Evolutionary conservation across 345 rosid genomes (phyloP).

Genomic region (Dovyalis caffra): DNA sequence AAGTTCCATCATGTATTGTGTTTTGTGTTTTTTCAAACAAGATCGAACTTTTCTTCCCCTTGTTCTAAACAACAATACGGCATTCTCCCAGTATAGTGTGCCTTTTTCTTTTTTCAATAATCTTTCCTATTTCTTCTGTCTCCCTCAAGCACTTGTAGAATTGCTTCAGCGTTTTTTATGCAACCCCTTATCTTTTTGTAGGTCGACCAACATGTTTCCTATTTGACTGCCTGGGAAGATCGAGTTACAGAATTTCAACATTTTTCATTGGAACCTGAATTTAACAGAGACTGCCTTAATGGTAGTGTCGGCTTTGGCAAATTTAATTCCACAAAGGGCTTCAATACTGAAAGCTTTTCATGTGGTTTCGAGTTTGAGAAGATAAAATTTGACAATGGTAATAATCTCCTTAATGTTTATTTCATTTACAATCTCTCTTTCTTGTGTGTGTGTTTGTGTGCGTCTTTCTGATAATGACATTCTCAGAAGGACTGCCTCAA

Average conservation of each 20-base stretch:
- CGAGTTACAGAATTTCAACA: conserved; percentile 3
- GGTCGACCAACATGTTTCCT: neutral
- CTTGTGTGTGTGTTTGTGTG: neutral
- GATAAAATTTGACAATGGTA: neutral
- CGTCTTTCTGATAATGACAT: too few species aligned
- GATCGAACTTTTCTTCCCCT: too few species aligned
- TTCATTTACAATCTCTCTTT: neutral
- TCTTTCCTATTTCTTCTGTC: too few species aligned
- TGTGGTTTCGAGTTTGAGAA: conserved; percentile 1
- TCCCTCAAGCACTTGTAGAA: too few species aligned
- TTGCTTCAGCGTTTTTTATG: too few species aligned
- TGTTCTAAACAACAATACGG: too few species aligned
- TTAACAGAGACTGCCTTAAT: neutral
- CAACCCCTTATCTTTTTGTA: conserved; percentile 7
- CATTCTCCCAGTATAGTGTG: too few species aligned
- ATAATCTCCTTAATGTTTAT: neutral
- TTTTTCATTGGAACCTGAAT: conserved; percentile 3
- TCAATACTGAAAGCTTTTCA: neutral
- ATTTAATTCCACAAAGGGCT: neutral
- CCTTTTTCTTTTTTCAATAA: too few species aligned
- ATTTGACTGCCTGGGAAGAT: conserved; percentile 5
- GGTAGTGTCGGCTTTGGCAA: neutral
- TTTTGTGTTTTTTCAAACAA: too few species aligned
- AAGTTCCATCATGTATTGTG: too few species aligned
- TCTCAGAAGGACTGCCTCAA: too few species aligned